A percentile compares a stretch with the other conserved stretches of the same genome.
These are phyloP conservation scores for Claviceps fusiformis DNA, from an alignment of 2,329 filamentous ascomycete genomes.

Conservation along the genomic window DNA sequence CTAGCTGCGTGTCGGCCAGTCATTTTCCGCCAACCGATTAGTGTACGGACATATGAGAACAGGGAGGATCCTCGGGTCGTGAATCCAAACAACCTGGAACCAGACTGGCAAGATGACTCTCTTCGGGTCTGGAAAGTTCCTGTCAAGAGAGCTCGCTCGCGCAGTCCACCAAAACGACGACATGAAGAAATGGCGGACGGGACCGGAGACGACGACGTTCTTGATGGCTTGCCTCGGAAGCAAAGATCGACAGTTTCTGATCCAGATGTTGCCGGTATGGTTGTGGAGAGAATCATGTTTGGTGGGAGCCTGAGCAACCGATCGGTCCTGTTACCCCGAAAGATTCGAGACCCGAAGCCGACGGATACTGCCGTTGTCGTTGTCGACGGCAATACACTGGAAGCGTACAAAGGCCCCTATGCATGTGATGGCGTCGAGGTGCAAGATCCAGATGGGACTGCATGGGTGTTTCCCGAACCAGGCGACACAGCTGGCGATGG, in stretches of 20 bases:
- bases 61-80: conserved; percentile 26
- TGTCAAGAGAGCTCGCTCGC: conserved; percentile 17
- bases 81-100: conserved; percentile 23
- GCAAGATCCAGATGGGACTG: conserved; percentile 10
- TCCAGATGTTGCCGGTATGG: conserved; percentile 15
- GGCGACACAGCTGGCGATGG: conserved; percentile 7
- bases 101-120: conserved; percentile 63
- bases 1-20: conserved; percentile 75
- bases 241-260: conserved; percentile 13
- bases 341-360: conserved; percentile 16
- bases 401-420: conserved; percentile 53
- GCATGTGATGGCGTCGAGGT: conserved; percentile 10
- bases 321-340: conserved; percentile 13
- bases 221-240: conserved; percentile 2
- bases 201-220: not conserved
- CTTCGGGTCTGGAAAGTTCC: conserved; percentile 79
- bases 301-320: conserved; percentile 16
- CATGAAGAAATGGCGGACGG: conserved; percentile 9
- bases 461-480: conserved; percentile 16
- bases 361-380: conserved; percentile 41
- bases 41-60: conserved; percentile 59
- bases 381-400: conserved; percentile 44
- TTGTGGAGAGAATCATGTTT: conserved; percentile 24
- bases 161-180: conserved; percentile 22
- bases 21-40: conserved; percentile 72